Evolutionary conservation across 164 flowering plant genomes (phyloP).

Genomic region (Vitis rotundifolia): DNA sequence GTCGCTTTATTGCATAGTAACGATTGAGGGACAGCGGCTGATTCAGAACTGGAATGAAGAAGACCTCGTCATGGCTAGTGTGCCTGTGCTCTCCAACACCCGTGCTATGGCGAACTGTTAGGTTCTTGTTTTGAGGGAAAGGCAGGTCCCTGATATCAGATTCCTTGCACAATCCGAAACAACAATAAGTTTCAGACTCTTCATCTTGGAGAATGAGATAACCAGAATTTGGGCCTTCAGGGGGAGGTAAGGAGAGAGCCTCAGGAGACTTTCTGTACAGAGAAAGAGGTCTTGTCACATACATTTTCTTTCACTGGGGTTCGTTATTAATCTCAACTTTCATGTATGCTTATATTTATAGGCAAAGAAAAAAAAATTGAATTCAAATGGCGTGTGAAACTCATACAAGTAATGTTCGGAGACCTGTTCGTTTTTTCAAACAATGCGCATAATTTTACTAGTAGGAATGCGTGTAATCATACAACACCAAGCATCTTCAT

Average conservation of each 20-base stretch:
- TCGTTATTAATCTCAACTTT: no score
- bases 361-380: no score
- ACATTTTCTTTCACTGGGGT: slow-evolving; percentile 19
- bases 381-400: no score
- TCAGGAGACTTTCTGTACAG: slow-evolving; percentile 27
- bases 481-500: no score
- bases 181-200: slow-evolving; percentile 25
- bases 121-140: slow-evolving; percentile 44
- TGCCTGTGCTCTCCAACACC: neutral
- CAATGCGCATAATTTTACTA: no score
- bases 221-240: slow-evolving; percentile 42
- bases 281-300: slow-evolving; percentile 51
- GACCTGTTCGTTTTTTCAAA: no score
- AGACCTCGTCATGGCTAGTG: slow-evolving; percentile 10
- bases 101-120: slow-evolving; percentile 17
- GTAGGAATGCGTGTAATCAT: no score
- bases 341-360: no score
- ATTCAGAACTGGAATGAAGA: slow-evolving; percentile 39
- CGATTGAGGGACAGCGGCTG: slow-evolving; percentile 37
- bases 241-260: slow-evolving; percentile 25
- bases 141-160: slow-evolving; percentile 26
- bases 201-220: slow-evolving; percentile 34
- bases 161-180: slow-evolving; percentile 32
- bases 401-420: no score
- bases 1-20: slow-evolving; percentile 32